Evolutionary conservation across 108 stramenopile species (phyloP), one percentile per base, ranked within the genome.

Genomic region (Fragilaria radians): DNA sequence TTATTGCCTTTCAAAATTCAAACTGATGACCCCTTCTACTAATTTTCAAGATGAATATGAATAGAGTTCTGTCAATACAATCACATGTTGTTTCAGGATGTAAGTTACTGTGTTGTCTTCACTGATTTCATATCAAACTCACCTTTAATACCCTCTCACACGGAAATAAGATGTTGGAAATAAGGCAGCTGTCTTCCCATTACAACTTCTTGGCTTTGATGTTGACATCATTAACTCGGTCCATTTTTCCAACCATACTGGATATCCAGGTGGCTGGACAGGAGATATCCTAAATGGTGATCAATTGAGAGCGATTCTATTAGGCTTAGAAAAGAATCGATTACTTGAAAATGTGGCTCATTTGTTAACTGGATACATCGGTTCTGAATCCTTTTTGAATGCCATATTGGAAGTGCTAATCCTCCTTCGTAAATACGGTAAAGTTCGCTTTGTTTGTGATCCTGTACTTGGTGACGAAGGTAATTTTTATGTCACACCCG

Each of bases 341-440:
- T 68, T 98, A 46, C 53, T 98, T 19, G 61, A 54, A 5, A 64
- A 74, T 48, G 79, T 90, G 61, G 83, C 78, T 1, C 76, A 96
- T 49, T 53, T 99, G 21, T 75, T 99, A 30, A 99, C 99, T 21
- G 99, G 99, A 4, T 99, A 99, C 77, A 97, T 98, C 62, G 97
- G 98, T 0, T 95, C 93, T 1, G 85, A 70, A 46, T 90, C 95
- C 17, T 99, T 99, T 63, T 62, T 97, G 25, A 60, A 70, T 22
- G 78, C 89, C 14, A 88, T 99, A 9, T 63, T 96, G 34, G 77
- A 78, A 28, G 90, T 97, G 0, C 47, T 93, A 19, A 53, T 71
- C 30, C 76, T 64, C 32, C 61, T 96, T 21, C 71, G 71, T 59
- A 52, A 56, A 5, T 21, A 61, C 24, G 31, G 33, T 63, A 34